Evolutionary conservation across 768 basidiomycete genomes (phyloP).

Genomic region (Candolleomyces eurysporus): DNA sequence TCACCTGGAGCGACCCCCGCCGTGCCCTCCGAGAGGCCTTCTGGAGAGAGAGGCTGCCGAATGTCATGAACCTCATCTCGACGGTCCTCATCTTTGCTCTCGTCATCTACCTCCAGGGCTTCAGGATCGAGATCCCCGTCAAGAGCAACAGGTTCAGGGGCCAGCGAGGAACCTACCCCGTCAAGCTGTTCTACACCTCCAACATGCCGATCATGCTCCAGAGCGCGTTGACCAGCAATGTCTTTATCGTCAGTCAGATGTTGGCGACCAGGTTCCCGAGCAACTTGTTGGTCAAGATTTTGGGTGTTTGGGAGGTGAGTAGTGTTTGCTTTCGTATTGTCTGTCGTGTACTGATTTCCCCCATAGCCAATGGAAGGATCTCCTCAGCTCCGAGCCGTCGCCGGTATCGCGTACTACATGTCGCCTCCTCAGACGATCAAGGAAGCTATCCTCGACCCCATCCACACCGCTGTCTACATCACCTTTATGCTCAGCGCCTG

Average conservation of each 20-base stretch:
- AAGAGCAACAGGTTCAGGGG: conserved; percentile 96
- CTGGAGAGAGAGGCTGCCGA: conserved; percentile 95
- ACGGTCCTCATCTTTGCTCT: conserved; percentile 89
- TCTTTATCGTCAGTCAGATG: conserved; percentile 98
- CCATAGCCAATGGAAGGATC: conserved; percentile 88
- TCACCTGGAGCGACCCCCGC: conserved; percentile 98
- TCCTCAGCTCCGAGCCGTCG: conserved; percentile 84
- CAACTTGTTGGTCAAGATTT: conserved; percentile 84
- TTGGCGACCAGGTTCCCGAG: conserved; percentile 86
- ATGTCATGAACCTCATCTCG: conserved; percentile 95
- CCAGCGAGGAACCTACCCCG: conserved; percentile 92
- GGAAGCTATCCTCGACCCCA: conserved; percentile 85
- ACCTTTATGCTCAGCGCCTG: conserved; percentile 81
- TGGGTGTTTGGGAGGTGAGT: conserved; percentile 97
- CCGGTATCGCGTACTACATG: conserved; percentile 97
- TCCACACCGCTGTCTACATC: conserved; percentile 91
- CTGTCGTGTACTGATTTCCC: not conserved
- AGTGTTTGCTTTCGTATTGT: not conserved
- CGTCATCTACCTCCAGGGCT: conserved; percentile 98
- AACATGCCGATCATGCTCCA: conserved; percentile 99
- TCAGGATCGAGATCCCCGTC: conserved; percentile 97
- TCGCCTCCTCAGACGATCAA: conserved; percentile 94
- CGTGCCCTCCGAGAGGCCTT: conserved; percentile 97
- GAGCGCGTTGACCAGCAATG: conserved; percentile 86
- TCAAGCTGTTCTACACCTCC: conserved; percentile 98